Evolutionary conservation across 2,329 filamentous ascomycete genomes (phyloP).

Genomic region (Colletotrichum brevisporum): DNA sequence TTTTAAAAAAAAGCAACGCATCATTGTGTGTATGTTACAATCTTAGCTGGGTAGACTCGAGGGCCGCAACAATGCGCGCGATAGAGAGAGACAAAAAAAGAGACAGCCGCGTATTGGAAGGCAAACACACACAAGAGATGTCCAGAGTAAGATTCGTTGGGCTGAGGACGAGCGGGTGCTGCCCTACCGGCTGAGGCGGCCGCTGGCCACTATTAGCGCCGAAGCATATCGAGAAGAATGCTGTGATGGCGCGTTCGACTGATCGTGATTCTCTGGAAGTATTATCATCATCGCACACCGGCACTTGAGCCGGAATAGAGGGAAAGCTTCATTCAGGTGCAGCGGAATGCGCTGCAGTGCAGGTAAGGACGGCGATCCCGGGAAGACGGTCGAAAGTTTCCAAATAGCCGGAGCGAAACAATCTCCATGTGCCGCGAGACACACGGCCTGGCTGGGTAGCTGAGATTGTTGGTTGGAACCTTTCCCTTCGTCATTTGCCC

Average conservation of each 20-base stretch:
- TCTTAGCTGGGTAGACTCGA: background rate
- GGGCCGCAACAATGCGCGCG: slow-evolving; percentile 9
- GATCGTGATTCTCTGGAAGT: background rate
- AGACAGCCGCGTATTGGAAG: slow-evolving; percentile 1
- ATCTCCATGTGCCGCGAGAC: background rate
- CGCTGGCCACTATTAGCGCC: background rate
- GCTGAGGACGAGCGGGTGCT: background rate
- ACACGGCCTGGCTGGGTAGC: background rate
- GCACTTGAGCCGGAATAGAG: slow-evolving; percentile 5
- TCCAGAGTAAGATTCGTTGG: slow-evolving; percentile 3
- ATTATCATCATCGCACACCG: background rate
- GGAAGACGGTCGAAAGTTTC: slow-evolving; percentile 8
- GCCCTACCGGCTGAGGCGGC: background rate
- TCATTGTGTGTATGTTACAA: slow-evolving; percentile 11
- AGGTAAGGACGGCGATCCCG: slow-evolving; percentile 7
- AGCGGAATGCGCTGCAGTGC: background rate
- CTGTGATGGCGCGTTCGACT: background rate
- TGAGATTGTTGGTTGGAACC: background rate
- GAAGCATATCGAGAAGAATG: slow-evolving; percentile 3
- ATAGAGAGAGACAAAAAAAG: background rate
- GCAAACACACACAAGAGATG: background rate
- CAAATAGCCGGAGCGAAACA: slow-evolving; percentile 16
- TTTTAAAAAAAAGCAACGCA: slow-evolving; percentile 5
- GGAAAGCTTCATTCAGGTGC: background rate
- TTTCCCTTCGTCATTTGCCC: slow-evolving; percentile 12